Evolutionary conservation across 2,329 filamentous ascomycete species (phyloP).

Genomic region (Ustilaginoidea virens): DNA sequence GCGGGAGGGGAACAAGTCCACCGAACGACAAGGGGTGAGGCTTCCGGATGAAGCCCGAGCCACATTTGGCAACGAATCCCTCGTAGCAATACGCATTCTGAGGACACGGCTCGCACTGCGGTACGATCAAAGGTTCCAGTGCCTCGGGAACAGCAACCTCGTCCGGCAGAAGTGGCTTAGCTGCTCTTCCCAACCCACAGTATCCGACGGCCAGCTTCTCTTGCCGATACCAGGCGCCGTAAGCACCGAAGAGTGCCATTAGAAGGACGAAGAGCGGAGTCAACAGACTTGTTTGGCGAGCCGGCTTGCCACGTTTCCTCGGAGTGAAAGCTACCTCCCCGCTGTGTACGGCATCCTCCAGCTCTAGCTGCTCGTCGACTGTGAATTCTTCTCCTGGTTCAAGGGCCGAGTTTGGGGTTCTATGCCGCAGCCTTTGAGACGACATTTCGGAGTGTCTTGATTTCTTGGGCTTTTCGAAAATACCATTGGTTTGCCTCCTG

Average conservation of each 20-base stretch:
- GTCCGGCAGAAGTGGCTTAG: constrained; percentile 31
- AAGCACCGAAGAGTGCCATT: constrained; percentile 52
- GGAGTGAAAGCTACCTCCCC: constrained; percentile 31
- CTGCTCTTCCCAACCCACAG: constrained; percentile 65
- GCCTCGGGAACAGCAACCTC: constrained; percentile 51
- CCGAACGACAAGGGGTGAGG: constrained; percentile 71
- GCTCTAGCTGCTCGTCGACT: constrained; percentile 70
- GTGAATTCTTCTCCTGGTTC: constrained; percentile 86
- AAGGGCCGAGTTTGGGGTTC: constrained; percentile 23
- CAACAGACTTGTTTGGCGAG: constrained; percentile 32
- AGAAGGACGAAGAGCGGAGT: constrained; percentile 59
- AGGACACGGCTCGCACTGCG: constrained; percentile 81
- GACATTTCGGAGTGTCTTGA: constrained; percentile 45
- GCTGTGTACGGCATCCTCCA: constrained; percentile 50
- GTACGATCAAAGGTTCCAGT: constrained; percentile 52
- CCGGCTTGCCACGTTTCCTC: constrained; percentile 22
- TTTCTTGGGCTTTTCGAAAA: constrained; percentile 13
- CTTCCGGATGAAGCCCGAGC: constrained; percentile 73
- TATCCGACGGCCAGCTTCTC: constrained; percentile 96
- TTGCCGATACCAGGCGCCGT: constrained; percentile 74
- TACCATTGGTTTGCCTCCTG: constrained; percentile 28
- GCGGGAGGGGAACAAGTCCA: constrained; percentile 69
- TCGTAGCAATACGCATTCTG: constrained; percentile 78
- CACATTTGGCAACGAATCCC: constrained; percentile 64
- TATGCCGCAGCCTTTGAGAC: constrained; percentile 18